Conservation (phyloP, 2,329 filamentous ascomycete species). For the Sporothrix dimorphospora region DNA sequence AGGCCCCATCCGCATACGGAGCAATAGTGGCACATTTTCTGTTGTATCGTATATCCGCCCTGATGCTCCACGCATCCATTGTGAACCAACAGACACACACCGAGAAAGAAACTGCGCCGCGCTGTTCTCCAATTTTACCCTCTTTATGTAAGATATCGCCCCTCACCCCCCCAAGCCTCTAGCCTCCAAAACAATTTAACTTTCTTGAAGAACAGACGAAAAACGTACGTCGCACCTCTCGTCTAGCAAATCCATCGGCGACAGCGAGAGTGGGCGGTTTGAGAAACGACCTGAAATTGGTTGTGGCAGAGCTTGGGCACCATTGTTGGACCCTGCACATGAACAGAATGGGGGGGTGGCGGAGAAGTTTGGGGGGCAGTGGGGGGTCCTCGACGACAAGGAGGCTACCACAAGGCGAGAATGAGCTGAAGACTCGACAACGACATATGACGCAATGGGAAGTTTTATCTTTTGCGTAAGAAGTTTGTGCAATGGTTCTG, state of each 20-base stretch:
- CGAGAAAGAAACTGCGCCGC: background rate
- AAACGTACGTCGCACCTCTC: background rate
- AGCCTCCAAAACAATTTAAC: background rate
- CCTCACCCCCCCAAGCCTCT: background rate
- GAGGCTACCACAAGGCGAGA: too few species aligned
- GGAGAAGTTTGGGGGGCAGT: background rate
- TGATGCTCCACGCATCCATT: background rate
- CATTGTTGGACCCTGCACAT: background rate
- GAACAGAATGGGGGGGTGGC: too few species aligned
- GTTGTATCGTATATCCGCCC: background rate
- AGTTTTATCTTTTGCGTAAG: background rate
- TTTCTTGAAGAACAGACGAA: background rate
- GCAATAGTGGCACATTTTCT: too few species aligned
- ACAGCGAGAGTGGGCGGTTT: conserved; percentile 13
- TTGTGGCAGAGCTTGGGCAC: background rate
- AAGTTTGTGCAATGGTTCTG: background rate
- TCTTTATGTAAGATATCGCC: background rate
- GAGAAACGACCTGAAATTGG: background rate
- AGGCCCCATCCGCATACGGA: too few species aligned
- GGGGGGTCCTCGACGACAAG: background rate
- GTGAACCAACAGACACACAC: background rate
- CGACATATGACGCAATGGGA: conserved; percentile 1
- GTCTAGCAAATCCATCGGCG: background rate
- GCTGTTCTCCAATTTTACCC: background rate
- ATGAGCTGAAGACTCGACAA: background rate